phyloP scores from a whole-genome alignment of 352 stramenopile genomes.

The Globisporangium emineosum region DNA sequence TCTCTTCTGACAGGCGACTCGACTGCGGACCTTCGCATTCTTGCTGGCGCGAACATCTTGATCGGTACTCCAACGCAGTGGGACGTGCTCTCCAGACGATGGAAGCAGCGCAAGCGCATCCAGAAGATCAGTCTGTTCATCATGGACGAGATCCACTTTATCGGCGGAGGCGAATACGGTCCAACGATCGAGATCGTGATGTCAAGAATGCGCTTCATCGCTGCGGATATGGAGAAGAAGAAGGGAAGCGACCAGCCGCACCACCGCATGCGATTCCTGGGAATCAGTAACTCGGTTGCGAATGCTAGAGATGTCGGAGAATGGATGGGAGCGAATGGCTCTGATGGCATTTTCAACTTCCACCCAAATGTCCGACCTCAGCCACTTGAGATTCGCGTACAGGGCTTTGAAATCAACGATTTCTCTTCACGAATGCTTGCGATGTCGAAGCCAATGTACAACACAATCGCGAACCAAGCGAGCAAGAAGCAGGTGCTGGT shows the following conservation, averaged over 20 bases:
- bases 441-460: slow-evolving; percentile 99
- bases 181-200: slow-evolving; percentile 97
- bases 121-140: slow-evolving; percentile 94
- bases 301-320: slow-evolving; percentile 98
- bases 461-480: slow-evolving; percentile 88
- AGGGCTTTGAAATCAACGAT: slow-evolving; percentile 98
- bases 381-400: slow-evolving; percentile 96
- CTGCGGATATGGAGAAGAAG: slow-evolving; percentile 80
- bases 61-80: slow-evolving; percentile 94
- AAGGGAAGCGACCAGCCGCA: slow-evolving; percentile 23
- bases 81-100: slow-evolving; percentile 95
- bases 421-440: slow-evolving; percentile 96
- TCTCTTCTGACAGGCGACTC: slow-evolving; percentile 94
- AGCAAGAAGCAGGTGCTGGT: slow-evolving; percentile 91
- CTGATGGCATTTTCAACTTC: slow-evolving; percentile 93
- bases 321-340: slow-evolving; percentile 94
- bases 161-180: slow-evolving; percentile 86
- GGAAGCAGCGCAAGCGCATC: slow-evolving; percentile 96
- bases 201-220: slow-evolving; percentile 97
- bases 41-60: slow-evolving; percentile 91
- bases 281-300: slow-evolving; percentile 94
- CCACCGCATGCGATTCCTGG: slow-evolving; percentile 89
- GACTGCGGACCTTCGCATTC: slow-evolving; percentile 89
- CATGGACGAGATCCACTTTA: slow-evolving; percentile 97
- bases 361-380: slow-evolving; percentile 93